phyloP scores from a whole-genome alignment of 2,329 filamentous ascomycete species.

The Sphaerulina musiva region DNA sequence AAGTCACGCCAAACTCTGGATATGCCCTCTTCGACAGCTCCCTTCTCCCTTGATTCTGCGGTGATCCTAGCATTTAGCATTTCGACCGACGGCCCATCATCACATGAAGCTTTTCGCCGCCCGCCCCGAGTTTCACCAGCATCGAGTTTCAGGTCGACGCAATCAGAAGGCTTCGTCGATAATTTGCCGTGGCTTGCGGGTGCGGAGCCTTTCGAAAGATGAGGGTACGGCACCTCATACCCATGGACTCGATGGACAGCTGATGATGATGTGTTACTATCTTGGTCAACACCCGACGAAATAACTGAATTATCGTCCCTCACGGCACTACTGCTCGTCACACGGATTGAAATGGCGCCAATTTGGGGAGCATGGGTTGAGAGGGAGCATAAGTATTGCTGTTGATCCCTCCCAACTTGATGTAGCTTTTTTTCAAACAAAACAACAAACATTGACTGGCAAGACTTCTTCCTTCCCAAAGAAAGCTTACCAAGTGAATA shows the following conservation, averaged over 20 bases:
- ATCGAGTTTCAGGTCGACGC: background rate
- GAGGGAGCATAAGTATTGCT: background rate
- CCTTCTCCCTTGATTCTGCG: background rate
- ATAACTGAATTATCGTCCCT: background rate
- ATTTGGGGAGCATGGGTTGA: too few relatives aligned
- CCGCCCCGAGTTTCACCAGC: background rate
- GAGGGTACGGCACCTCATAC: background rate
- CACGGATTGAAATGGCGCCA: too few relatives aligned
- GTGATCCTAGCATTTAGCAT: too few relatives aligned
- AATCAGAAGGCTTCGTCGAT: background rate
- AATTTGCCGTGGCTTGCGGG: background rate
- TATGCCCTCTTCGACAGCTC: too few relatives aligned
- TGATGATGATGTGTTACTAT: background rate
- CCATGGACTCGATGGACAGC: background rate
- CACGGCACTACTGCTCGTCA: background rate
- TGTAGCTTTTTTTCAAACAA: too few relatives aligned
- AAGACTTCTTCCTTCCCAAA: too few relatives aligned
- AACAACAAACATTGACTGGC: too few relatives aligned
- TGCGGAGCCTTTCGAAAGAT: background rate
- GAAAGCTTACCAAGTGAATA: too few relatives aligned
- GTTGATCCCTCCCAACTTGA: background rate
- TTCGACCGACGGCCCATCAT: background rate
- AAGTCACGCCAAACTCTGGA: background rate
- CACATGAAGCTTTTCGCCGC: background rate
- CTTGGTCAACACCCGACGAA: background rate